These are phyloP conservation scores for Candida sanyaensis DNA, from an alignment of 1,139 yeast genomes.

Conservation along the genomic window DNA sequence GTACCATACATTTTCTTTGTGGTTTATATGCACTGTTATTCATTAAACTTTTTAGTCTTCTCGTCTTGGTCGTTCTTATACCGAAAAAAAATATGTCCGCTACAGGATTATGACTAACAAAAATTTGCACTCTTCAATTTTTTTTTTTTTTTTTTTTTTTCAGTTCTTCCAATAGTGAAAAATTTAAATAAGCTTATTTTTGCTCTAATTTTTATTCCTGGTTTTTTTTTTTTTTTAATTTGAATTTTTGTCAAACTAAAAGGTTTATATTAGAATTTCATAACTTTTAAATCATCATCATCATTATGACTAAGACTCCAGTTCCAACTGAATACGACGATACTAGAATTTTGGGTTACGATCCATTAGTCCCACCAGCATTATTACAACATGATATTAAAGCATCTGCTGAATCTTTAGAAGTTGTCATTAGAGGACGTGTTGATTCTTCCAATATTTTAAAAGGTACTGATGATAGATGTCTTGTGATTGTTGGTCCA, in stretches of 20 bases:
- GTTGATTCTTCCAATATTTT: conserved; percentile 70
- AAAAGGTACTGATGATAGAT: conserved; percentile 77
- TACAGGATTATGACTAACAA: conserved; percentile 1
- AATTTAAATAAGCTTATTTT: conserved; percentile 1
- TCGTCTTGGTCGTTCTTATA: not conserved
- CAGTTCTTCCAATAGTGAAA: not conserved
- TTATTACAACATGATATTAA: conserved; percentile 89
- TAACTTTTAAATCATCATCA: not conserved
- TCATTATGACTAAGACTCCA: conserved; percentile 48
- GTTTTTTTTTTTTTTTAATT: not conserved
- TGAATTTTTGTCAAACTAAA: not conserved
- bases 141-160: not conserved
- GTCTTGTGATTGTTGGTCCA: conserved; percentile 88
- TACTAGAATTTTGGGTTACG: conserved; percentile 87
- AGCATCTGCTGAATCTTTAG: conserved; percentile 57
- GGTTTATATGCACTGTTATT: not conserved
- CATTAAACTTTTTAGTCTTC: not conserved
- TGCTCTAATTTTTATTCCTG: not conserved
- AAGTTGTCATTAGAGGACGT: conserved; percentile 73
- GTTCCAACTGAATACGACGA: conserved; percentile 80
- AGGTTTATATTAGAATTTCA: not conserved
- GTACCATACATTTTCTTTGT: not conserved
- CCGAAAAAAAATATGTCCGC: not conserved
- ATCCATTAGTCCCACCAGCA: conserved; percentile 94
- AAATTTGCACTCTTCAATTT: not conserved